Conservation (phyloP, 2,329 filamentous ascomycete species). For the Colletotrichum chlorophyti region DNA sequence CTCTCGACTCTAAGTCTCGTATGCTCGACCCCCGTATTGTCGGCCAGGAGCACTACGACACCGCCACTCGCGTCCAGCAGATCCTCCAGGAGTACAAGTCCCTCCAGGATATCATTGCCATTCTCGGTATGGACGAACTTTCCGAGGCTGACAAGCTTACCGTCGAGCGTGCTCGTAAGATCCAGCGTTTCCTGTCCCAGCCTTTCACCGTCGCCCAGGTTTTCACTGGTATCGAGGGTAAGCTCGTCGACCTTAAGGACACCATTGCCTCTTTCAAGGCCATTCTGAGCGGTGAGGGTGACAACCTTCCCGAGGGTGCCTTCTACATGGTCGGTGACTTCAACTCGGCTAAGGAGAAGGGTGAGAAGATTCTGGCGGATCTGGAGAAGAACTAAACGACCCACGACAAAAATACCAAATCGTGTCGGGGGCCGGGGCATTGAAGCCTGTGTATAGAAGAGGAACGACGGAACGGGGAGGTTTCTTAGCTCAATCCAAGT, state of each 20-base stretch:
- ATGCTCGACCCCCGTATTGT: constrained; percentile 99
- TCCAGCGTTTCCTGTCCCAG: constrained; percentile 99
- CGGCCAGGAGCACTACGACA: constrained; percentile 96
- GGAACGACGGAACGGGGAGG: constrained; percentile 56
- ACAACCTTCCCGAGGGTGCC: constrained; percentile 90
- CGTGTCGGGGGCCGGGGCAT: constrained; percentile 51
- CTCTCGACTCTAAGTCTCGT: constrained; percentile 99
- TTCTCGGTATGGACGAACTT: constrained; percentile 99
- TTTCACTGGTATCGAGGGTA: constrained; percentile 94
- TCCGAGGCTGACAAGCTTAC: constrained; percentile 99
- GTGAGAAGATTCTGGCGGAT: constrained; percentile 99
- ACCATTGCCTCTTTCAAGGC: constrained; percentile 98
- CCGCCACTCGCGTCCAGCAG: constrained; percentile 94
- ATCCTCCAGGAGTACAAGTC: constrained; percentile 99
- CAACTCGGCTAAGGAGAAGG: constrained; percentile 91
- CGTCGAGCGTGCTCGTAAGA: constrained; percentile 99
- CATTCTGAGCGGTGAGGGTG: constrained; percentile 93
- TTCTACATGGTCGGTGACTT: constrained; percentile 99
- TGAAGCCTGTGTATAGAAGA: constrained; percentile 65
- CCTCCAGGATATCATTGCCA: constrained; percentile 99
- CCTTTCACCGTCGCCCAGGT: constrained; percentile 90
- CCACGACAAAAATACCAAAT: constrained; percentile 29
- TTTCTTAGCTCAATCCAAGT: constrained; percentile 62
- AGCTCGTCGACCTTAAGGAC: constrained; percentile 97
- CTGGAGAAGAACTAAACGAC: constrained; percentile 63